Evolutionary conservation across 345 rosid species (phyloP), one percentile per base, ranked within the genome.

Genomic region (Syzygium aqueum): DNA sequence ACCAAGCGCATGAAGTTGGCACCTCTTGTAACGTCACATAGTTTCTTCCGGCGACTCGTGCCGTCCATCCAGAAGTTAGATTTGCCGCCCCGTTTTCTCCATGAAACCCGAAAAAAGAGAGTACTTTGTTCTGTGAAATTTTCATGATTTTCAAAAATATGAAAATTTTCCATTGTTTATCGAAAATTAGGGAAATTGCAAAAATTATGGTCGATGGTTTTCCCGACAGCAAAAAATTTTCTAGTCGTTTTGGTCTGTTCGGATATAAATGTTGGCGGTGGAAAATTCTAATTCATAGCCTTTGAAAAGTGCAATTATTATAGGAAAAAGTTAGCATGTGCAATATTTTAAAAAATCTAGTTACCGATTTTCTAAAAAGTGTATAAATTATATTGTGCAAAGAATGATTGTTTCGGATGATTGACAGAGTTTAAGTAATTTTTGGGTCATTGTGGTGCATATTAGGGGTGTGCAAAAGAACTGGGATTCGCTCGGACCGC

Each of bases 241-340:
- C 33, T 5, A 61, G 30, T 13, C 33, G 3, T 27, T 0, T 0
- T 61, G 7, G 2, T 0, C 2, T 2, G 16, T 59, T 27, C 3
- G 7, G 5, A 13, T 61, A 61, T 59, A 0, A 12, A 25, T 5
- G 1, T 61, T 27, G 15, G 28, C n/a, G 5, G 14, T 61, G 67
- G 17, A 61, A 61, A n/a, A 61, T 61, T 61, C 33, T 13, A 61
- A 61, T 27, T 61, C 17, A n/a, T 61, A n/a, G 67, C 33, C 67
- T n/a, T n/a, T 0, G 17, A 61, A 61, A 28, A 61, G n/a, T n/a
- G 33, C 30, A n/a, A 61, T 61, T 27, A n/a, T 12, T 61, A 4
- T 0, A 61, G 17, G 6, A 61, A n/a, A 27, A 6, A 61, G 67
- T 61, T n/a, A 61, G 33, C 33, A 27, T 1, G 8, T 0, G 67